Base-by-base conservation (phyloP, 2,329 filamentous ascomycete species). In the Golovinomyces cichoracearum region DNA sequence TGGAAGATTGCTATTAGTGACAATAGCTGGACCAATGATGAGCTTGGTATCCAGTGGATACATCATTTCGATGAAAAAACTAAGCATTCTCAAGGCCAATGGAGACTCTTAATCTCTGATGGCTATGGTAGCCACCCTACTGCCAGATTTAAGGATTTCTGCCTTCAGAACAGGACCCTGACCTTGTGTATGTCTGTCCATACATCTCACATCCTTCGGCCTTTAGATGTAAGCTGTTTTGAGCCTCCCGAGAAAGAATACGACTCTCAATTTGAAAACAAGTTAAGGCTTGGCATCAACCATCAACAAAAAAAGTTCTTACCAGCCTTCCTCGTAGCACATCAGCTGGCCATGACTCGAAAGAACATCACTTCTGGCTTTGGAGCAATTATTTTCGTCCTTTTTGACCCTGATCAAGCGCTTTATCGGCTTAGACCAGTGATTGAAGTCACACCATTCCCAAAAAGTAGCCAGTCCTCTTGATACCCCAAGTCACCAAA, bases 201-300 rank as follows among this genome's bases (percentile, higher is more conserved):
- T 51, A 60, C 54, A 26, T 64, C 58, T 35, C 55, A 64, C 53
- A 50, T 63, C 13, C 54, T 63, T 15, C 56, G 65, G 52, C 62
- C 59, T 10, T 58, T 64, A 35, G 56, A 64, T 56, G 54, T 63
- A 9, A 56, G 55, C 33, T 59, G 56, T 49, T 64, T 63, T 52
- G 48, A 55, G 45, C 55, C 57, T 22, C 54, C 65, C 17, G 65
- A 65, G 33, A 42, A 47, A 15, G 23, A 13, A 41, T 33, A 25
- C 23, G 25, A 25, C 7, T 5, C 33, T 29, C 37, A 31, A 26
- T n/a, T 47, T 29, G 29, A 42, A 17, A 44, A 25, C 7, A 4
- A 15, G 6, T 25, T 17, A 15, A 4, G 40, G 12, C 21, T 25
- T 10, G 3, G 22, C 4, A 21, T 46, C 3, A 46, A 19, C 15